Percentiles rank a stretch among this genome's conserved stretches.
Evolutionary conservation across 352 stramenopile genomes (phyloP).

Genomic region (Phytophthora pistaciae): DNA sequence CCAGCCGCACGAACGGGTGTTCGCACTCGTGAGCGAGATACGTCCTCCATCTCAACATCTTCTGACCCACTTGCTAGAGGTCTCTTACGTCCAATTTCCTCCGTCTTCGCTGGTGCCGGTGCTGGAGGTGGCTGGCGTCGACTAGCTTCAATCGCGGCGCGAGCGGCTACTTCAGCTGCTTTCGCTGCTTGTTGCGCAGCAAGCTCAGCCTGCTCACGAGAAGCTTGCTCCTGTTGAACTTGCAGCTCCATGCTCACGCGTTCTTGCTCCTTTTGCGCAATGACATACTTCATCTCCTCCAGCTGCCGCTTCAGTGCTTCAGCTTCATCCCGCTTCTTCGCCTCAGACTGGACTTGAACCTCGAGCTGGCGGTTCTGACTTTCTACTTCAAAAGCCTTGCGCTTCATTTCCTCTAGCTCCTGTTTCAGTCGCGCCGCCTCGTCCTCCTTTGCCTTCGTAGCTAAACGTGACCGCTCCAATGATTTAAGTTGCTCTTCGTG

Average conservation of each 20-base stretch:
- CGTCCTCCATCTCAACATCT: conserved; percentile 72
- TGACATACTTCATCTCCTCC: conserved; percentile 57
- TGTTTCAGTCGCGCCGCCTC: conserved; percentile 54
- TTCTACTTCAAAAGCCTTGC: conserved; percentile 40
- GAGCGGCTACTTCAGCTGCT: conserved; percentile 73
- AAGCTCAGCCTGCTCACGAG: conserved; percentile 70
- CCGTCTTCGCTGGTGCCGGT: conserved; percentile 21
- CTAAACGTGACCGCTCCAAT: conserved; percentile 44
- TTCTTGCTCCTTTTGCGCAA: conserved; percentile 60
- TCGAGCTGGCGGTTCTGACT: conserved; percentile 55
- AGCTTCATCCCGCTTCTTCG: conserved; percentile 47
- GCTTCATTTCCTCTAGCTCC: conserved; percentile 70
- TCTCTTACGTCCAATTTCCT: conserved; percentile 56
- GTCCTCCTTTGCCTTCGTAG: conserved; percentile 48
- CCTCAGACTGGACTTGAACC: conserved; percentile 41
- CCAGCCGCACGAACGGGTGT: conserved; percentile 31
- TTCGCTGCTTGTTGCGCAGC: conserved; percentile 69
- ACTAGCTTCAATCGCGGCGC: conserved; percentile 73
- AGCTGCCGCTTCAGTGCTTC: conserved; percentile 49
- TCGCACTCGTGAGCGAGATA: conserved; percentile 39
- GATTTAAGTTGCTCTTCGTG: conserved; percentile 45
- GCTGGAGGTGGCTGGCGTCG: conserved; percentile 50
- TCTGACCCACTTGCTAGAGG: conserved; percentile 42
- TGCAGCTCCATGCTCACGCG: conserved; percentile 56
- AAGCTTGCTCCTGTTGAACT: conserved; percentile 56